These are phyloP conservation scores for Cerioporus squamosus DNA, from an alignment of 1,284 basidiomycete genomes.

Conservation along the genomic window DNA sequence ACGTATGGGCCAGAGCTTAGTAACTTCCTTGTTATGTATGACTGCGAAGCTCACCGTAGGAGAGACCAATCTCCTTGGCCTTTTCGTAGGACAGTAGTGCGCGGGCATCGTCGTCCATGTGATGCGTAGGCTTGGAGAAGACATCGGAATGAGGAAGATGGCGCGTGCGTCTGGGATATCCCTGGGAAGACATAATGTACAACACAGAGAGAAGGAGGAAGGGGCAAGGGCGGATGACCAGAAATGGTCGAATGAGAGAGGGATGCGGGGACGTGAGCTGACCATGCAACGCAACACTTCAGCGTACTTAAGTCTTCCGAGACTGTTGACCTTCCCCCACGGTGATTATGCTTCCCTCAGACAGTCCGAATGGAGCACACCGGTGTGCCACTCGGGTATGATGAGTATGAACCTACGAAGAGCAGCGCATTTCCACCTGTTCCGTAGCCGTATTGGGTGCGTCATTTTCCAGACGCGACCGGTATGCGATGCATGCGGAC, in stretches of 20 bases:
- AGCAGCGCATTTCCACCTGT: neutral
- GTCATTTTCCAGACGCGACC: neutral
- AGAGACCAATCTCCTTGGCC: constrained; percentile 28
- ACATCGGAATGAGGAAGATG: constrained; percentile 18
- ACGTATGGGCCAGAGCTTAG: neutral
- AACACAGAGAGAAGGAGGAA: neutral
- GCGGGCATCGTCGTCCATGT: constrained; percentile 21
- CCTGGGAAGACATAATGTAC: constrained; percentile 21
- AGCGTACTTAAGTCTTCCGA: neutral
- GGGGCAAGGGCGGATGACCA: neutral
- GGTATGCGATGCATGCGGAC: neutral
- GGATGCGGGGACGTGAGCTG: neutral
- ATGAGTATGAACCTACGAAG: neutral
- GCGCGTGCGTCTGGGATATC: constrained; percentile 19
- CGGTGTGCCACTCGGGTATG: neutral
- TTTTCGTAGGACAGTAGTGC: constrained; percentile 28
- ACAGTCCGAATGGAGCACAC: neutral
- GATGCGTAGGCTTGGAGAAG: constrained; percentile 15
- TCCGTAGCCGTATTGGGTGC: neutral
- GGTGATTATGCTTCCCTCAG: neutral
- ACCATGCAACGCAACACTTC: neutral
- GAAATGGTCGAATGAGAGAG: neutral
- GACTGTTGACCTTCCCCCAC: too few relatives aligned
- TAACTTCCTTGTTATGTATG: neutral
- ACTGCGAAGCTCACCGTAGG: constrained; percentile 23